A percentile compares a stretch with the other conserved stretches of the same genome.
Conservation (phyloP, 2,329 filamentous ascomycete species). For the Alternaria gansuensis region DNA sequence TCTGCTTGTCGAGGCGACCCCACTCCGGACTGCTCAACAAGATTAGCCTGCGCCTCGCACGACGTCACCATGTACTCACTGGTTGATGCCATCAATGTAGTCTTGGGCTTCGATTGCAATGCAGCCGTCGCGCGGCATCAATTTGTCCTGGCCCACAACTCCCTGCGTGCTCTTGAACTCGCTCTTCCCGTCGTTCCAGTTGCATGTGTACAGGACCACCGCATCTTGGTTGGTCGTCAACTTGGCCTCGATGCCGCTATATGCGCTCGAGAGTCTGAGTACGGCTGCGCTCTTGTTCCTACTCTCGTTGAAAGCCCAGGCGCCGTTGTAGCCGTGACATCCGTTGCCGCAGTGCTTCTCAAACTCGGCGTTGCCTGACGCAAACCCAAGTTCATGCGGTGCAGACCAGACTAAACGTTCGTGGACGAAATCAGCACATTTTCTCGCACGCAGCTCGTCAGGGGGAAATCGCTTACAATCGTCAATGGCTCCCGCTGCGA, state of each 20-base stretch:
- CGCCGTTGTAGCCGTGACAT: constrained; percentile 49
- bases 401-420: constrained; percentile 34
- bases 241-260: constrained; percentile 47
- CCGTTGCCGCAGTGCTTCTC: constrained; percentile 47
- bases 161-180: constrained; percentile 49
- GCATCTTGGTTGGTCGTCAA: constrained; percentile 46
- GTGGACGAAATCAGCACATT: background rate
- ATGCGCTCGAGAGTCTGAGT: constrained; percentile 41
- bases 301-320: constrained; percentile 43
- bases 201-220: constrained; percentile 48
- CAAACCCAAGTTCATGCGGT: constrained; percentile 46
- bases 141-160: constrained; percentile 39
- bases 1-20: constrained; percentile 44
- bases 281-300: constrained; percentile 36
- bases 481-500: constrained; percentile 36
- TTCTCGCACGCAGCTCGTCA: background rate
- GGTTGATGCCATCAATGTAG: constrained; percentile 49
- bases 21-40: constrained; percentile 44
- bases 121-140: constrained; percentile 47
- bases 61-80: constrained; percentile 35
- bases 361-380: constrained; percentile 37
- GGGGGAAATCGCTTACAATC: constrained; percentile 27
- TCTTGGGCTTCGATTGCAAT: constrained; percentile 49
- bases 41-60: constrained; percentile 27
- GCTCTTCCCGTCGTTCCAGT: constrained; percentile 50